Evolutionary conservation across 164 flowering plant genomes (phyloP).

Genomic region (Chimonanthus salicifolius): DNA sequence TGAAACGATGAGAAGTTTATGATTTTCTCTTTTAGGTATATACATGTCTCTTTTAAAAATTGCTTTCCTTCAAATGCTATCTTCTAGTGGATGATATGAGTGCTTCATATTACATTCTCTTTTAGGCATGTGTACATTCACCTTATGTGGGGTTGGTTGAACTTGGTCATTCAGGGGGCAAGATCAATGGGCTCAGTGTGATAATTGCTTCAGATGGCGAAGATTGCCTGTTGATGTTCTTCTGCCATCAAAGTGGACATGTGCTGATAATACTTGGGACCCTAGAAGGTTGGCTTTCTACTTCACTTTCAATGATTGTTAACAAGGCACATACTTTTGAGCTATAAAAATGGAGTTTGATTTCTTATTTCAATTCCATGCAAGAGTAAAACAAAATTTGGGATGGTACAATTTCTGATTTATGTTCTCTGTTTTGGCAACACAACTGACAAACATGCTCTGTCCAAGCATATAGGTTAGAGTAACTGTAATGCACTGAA

Average conservation of each 20-base stretch:
- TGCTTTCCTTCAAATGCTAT: neutral
- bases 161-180: slow-evolving; percentile 46
- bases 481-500: no score
- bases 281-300: slow-evolving; percentile 47
- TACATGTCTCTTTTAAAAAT: neutral
- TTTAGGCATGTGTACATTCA: neutral
- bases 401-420: no score
- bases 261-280: slow-evolving; percentile 82
- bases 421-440: no score
- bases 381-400: no score
- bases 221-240: slow-evolving; percentile 73
- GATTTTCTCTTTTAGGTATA: neutral
- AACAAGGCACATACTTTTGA: neutral
- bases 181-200: slow-evolving; percentile 97
- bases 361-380: no score
- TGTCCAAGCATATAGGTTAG: no score
- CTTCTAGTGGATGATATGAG: neutral
- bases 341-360: neutral
- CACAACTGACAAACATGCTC: no score
- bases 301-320: neutral
- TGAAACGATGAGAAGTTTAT: no score
- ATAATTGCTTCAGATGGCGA: slow-evolving; percentile 87
- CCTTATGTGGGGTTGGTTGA: slow-evolving; percentile 8
- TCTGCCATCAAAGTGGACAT: slow-evolving; percentile 79
- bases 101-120: neutral